Percentiles rank a stretch among this genome's conserved stretches.
phyloP scores from a whole-genome alignment of 805 yeast species.

The Kodamaea hsintzibuensis region DNA sequence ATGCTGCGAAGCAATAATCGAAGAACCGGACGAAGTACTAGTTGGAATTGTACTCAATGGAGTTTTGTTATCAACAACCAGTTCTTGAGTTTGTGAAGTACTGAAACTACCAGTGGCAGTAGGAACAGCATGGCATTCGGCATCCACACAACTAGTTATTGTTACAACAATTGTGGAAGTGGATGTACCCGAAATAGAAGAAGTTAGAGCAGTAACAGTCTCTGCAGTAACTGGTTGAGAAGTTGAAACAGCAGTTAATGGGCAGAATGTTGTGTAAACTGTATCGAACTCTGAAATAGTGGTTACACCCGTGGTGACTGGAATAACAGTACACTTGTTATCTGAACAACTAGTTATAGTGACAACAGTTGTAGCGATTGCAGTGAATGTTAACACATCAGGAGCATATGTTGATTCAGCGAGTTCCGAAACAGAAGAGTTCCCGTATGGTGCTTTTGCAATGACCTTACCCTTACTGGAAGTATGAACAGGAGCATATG shows the following conservation, averaged over 20 bases:
- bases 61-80: background rate
- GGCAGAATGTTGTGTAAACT: slow-evolving; percentile 35
- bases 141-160: slow-evolving; percentile 22
- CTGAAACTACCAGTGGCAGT: background rate
- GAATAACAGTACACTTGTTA: slow-evolving; percentile 23
- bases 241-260: slow-evolving; percentile 20
- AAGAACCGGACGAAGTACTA: too few species aligned
- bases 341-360: slow-evolving; percentile 37
- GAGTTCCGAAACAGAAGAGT: background rate
- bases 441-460: background rate
- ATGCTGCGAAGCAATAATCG: too few species aligned
- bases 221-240: slow-evolving; percentile 9
- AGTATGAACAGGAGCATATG: background rate
- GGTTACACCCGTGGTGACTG: slow-evolving; percentile 35
- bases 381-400: background rate
- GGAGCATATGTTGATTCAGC: background rate
- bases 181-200: slow-evolving; percentile 1
- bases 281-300: slow-evolving; percentile 33
- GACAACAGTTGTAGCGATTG: slow-evolving; percentile 25
- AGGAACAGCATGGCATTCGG: slow-evolving; percentile 13
- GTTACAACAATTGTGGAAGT: slow-evolving; percentile 19
- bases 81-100: background rate
- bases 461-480: background rate
- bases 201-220: background rate
- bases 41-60: background rate